Base-by-base conservation (phyloP, 2,329 filamentous ascomycete species). In the Catunica adiposa region DNA sequence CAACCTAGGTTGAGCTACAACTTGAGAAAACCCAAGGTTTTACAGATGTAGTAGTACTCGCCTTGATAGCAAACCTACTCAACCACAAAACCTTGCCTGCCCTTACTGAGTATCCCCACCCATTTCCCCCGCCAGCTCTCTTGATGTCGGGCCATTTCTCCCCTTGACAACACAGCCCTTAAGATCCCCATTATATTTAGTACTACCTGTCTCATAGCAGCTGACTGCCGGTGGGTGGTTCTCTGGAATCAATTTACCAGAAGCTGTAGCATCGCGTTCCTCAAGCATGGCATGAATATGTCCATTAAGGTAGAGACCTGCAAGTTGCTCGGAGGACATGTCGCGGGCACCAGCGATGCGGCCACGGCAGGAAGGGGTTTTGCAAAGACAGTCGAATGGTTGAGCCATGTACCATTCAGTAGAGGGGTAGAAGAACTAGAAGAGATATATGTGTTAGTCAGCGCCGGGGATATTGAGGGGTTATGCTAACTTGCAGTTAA, bases 371-470 rank as follows among this genome's bases (percentile, higher is more conserved):
- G 69, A 68, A 0, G 70, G 61, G 3, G 71, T 72, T 59, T 73
- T 72, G 64, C 83, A 87, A 58, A 76, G 70, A 65, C 83, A 87
- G 58, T 76, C 68, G 64, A 87, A 87, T 3, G 80, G 74, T 70
- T 86, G 83, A 31, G 79, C 78, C 83, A 87, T 86, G 63, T 72
- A 63, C 82, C 82, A 87, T 67, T 87, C 83, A 1, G 82, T 86
- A 55, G 80, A 84, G 3, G 83, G 82, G 62, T 87, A 87, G 68
- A 86, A 87, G 70, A 86, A 87, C 64, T 78, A 54, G 29, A 40
- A 34, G 14, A 37, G 29, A 8, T 7, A 29, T 15, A 11, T 51
- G 48, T 17, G 46, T 5, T n/a, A 31, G 17, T n/a, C 9, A 11
- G 11, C 11, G 29, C 5, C 29, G 5, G 11, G 11, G 29, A 34